Base-by-base conservation (phyloP, 1,139 yeast genomes). In the Yamadazyma triangularis region DNA sequence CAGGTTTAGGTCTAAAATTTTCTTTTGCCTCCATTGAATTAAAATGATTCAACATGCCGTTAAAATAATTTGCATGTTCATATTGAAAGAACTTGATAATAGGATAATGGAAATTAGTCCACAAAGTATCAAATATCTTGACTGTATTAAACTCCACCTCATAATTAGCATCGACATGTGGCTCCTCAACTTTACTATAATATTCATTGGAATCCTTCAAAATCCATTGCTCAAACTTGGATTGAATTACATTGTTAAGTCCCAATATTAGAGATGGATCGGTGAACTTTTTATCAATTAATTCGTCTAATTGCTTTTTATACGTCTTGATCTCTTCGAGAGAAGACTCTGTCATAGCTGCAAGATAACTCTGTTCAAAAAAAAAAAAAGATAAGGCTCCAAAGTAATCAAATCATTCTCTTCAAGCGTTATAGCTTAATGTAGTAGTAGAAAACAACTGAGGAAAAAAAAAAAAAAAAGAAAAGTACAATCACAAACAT, bases 31-130 rank as follows among this genome's bases (percentile, higher is more conserved):
- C 8, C 6, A 9, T 18, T 9, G 9, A 19, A 21, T 29, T 23
- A 33, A 47, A 42, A 2, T 42, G 41, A 4, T 31, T 29, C 32
- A 44, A 26, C 8, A 43, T 35, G 13, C 48, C 48, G 14, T 45
- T 39, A 26, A 42, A 58, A 18, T 62, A 42, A 3, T 44, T 45
- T 4, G 58, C 57, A 45, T 71, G 75, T 29, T 59, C 67, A 8
- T 48, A 41, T 41, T 69, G 73, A 41, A 64, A 79, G 47, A 68
- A 70, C 41, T 77, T 78, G 38, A 79, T 65, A 1, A 76, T 67
- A 1, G 86, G 86, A 42, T 78, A 77, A 44, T 78, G 82, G 44
- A 80, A 69, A 11, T 75, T 73, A 15, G 62, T 48, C 88, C 88
- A 81, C 13, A 77, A 50, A 4, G 51, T 43, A 28, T 76, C 80